phyloP scores from a whole-genome alignment of 2,329 filamentous ascomycete genomes.

The Sporothrix schenckii region DNA sequence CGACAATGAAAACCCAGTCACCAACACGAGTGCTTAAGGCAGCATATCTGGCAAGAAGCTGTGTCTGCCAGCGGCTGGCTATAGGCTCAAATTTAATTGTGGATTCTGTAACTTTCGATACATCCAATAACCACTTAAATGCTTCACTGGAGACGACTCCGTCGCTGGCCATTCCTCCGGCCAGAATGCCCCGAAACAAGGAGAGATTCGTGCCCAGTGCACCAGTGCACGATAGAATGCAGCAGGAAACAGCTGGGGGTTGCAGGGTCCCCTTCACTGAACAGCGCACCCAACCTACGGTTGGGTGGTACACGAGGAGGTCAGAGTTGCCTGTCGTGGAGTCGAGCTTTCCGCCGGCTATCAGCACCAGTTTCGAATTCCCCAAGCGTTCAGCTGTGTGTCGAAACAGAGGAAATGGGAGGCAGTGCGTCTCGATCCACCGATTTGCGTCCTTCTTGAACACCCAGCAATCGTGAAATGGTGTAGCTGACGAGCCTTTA shows the following conservation, averaged over 20 bases:
- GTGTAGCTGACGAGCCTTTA: slow-evolving; percentile 71
- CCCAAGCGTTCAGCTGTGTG: slow-evolving; percentile 65
- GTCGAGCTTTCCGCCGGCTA: slow-evolving; percentile 64
- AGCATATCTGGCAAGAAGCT: slow-evolving; percentile 33
- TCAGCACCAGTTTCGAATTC: slow-evolving; percentile 55
- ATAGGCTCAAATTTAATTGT: slow-evolving; percentile 30
- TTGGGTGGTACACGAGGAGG: slow-evolving; percentile 57
- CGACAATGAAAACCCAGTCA: slow-evolving; percentile 43
- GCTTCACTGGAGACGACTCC: slow-evolving; percentile 65
- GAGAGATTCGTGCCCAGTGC: slow-evolving; percentile 38
- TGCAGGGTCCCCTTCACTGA: slow-evolving; percentile 42
- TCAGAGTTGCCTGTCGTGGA: slow-evolving; percentile 53
- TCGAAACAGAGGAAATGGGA: slow-evolving; percentile 74
- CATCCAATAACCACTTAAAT: slow-evolving; percentile 65
- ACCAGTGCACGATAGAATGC: slow-evolving; percentile 42
- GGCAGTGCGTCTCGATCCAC: slow-evolving; percentile 67
- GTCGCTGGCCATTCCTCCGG: slow-evolving; percentile 70
- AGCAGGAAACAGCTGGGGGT: slow-evolving; percentile 51
- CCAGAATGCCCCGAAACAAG: slow-evolving; percentile 61
- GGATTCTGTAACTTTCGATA: slow-evolving; percentile 41
- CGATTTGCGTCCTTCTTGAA: slow-evolving; percentile 55
- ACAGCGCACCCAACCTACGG: slow-evolving; percentile 54
- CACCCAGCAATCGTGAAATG: slow-evolving; percentile 75
- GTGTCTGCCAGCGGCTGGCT: background rate
- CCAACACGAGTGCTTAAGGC: slow-evolving; percentile 26